Percentiles rank a stretch among this genome's conserved stretches.
phyloP scores from a whole-genome alignment of 2,329 filamentous ascomycete species.

The Catunica adiposa region DNA sequence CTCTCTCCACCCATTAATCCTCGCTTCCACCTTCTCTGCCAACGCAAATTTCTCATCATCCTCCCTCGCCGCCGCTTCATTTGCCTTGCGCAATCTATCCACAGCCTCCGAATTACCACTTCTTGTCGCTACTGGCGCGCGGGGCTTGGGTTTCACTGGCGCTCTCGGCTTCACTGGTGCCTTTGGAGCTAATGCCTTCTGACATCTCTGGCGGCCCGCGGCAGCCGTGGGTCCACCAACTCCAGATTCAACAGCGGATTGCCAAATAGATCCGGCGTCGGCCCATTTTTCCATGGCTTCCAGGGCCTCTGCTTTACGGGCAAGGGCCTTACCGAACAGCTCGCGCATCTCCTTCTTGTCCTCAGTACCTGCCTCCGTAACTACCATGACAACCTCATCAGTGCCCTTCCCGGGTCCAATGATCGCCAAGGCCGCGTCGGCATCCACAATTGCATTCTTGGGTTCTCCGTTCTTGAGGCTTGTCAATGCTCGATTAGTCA shows the following conservation, averaged over 20 bases:
- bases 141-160: conserved; percentile 16
- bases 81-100: conserved; percentile 62
- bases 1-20: conserved; percentile 64
- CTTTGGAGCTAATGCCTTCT: conserved; percentile 65
- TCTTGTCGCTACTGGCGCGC: conserved; percentile 16
- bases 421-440: conserved; percentile 60
- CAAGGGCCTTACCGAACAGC: conserved; percentile 82
- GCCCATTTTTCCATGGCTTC: conserved; percentile 91
- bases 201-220: conserved; percentile 74
- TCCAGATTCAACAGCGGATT: conserved; percentile 63
- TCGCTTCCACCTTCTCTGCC: conserved; percentile 68
- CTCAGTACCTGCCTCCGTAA: conserved; percentile 37
- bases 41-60: conserved; percentile 90
- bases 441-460: conserved; percentile 70
- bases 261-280: conserved; percentile 70
- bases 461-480: conserved; percentile 83
- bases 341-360: conserved; percentile 75
- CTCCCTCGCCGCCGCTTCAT: conserved; percentile 66
- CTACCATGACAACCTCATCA: conserved; percentile 58
- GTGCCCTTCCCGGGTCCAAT: conserved; percentile 70
- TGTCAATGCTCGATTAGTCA: conserved; percentile 82
- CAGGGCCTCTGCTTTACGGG: conserved; percentile 85
- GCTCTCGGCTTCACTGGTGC: conserved; percentile 23
- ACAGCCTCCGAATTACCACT: conserved; percentile 55
- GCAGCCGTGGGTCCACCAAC: conserved; percentile 74